Evolutionary conservation across 73 alveolate genomes (phyloP), one percentile per base, ranked within the genome.

Genomic region (Paramecium bursaria): DNA sequence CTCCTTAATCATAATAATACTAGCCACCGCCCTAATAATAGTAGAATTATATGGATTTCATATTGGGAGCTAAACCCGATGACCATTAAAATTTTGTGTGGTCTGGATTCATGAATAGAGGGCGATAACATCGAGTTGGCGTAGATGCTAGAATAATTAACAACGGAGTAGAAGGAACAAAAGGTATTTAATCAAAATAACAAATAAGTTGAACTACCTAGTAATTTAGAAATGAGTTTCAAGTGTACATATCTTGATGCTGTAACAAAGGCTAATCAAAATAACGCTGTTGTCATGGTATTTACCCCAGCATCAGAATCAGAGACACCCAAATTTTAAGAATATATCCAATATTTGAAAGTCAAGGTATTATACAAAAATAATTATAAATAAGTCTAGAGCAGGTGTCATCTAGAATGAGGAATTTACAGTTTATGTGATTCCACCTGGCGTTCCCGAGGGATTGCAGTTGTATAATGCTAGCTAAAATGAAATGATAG

Each of bases 91-190:
- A 25, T 14, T 22, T 47, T 2, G 33, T 67, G 33, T 67, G 82
- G 82, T 21, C 60, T 67, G 82, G 82, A 13, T 67, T 30, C 17
- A 67, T 67, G 53, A 67, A 67, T 39, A 67, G 82, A 67, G 82
- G 82, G 0, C 33, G 33, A 35, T 14, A 67, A 42, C 82, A 67
- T 35, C 15, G 82, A 13, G 82, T 42, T 35, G 82, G 82, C 15
- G 44, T 67, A 15, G 82, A 67, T 67, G 82, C 82, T 25, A 67
- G 44, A 14, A 67, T 67, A 47, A n/a, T 30, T 3, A 19, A 31
- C 33, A 10, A 53, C 6, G n/a, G 19, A 5, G 19, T 42, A 26
- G 82, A 67, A 25, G 15, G 3, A 13, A 67, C 26, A 29, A 67
- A 42, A 19, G 44, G 82, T 67, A 67, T 39, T 1, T 39, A 39